Conservation (phyloP, 2,329 filamentous ascomycete species). For the Phoma sp. region DNA sequence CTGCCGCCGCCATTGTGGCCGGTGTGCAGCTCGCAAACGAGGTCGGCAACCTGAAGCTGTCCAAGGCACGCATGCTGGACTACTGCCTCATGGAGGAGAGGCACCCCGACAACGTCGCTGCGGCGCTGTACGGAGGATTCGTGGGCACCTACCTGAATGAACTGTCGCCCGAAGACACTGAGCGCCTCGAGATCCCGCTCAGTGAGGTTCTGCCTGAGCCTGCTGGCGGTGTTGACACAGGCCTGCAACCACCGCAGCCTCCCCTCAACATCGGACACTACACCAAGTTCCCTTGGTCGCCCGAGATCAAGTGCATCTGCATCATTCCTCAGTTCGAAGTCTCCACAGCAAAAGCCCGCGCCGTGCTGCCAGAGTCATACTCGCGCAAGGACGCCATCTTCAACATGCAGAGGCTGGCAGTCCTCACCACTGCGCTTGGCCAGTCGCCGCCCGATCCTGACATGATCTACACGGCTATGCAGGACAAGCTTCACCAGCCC, state of each 20-base stretch:
- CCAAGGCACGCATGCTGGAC: slow-evolving; percentile 84
- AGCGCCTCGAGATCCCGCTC: slow-evolving; percentile 89
- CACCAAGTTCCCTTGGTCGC: slow-evolving; percentile 92
- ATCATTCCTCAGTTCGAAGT: slow-evolving; percentile 97
- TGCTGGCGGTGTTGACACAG: slow-evolving; percentile 89
- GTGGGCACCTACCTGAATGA: slow-evolving; percentile 97
- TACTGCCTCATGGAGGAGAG: slow-evolving; percentile 92
- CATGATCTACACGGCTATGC: slow-evolving; percentile 97
- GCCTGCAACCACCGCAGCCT: slow-evolving; percentile 83
- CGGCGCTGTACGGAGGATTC: slow-evolving; percentile 93
- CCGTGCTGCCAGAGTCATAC: slow-evolving; percentile 82
- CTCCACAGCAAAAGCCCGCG: slow-evolving; percentile 87
- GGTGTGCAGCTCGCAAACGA: slow-evolving; percentile 93
- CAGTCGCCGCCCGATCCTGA: slow-evolving; percentile 89
- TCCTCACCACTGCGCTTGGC: slow-evolving; percentile 87
- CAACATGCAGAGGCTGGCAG: slow-evolving; percentile 91
- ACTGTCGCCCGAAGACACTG: slow-evolving; percentile 84
- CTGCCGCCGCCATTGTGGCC: slow-evolving; percentile 91
- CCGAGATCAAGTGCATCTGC: slow-evolving; percentile 94
- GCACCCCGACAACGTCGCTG: slow-evolving; percentile 70
- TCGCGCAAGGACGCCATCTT: slow-evolving; percentile 86
- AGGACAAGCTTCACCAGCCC: slow-evolving; percentile 97
- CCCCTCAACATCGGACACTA: slow-evolving; percentile 93
- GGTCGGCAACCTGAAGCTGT: slow-evolving; percentile 78
- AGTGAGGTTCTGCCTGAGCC: slow-evolving; percentile 91